Evolutionary conservation across 2,329 filamentous ascomycete genomes (phyloP).

Genomic region (Penicillium sp.): DNA sequence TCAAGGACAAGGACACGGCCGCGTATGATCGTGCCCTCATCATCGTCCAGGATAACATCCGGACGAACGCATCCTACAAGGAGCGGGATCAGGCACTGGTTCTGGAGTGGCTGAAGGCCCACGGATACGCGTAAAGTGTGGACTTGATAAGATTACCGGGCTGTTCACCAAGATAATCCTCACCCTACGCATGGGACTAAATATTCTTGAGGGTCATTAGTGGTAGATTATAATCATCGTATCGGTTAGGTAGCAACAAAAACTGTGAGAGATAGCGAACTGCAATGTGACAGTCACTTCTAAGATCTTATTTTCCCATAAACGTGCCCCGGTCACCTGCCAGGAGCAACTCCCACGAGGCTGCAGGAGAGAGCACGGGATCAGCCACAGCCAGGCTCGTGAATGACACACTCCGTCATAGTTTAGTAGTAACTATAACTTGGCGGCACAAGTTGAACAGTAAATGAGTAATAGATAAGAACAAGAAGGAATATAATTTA

Average conservation of each 20-base stretch:
- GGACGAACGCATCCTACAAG: conserved; percentile 81
- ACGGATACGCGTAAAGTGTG: conserved; percentile 60
- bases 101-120: conserved; percentile 76
- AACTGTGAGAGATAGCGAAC: background rate
- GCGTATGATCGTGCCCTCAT: conserved; percentile 85
- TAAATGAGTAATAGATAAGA: background rate
- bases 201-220: background rate
- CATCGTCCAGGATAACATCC: conserved; percentile 84
- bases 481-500: background rate
- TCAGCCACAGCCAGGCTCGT: conserved; percentile 3
- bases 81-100: conserved; percentile 74
- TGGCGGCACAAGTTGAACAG: background rate
- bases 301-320: background rate
- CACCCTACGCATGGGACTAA: background rate
- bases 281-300: background rate
- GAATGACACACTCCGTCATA: conserved; percentile 11
- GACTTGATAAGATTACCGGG: background rate
- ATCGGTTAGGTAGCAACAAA: background rate
- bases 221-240: background rate
- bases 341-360: conserved; percentile 19
- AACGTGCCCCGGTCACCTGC: conserved; percentile 19
- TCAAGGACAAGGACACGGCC: conserved; percentile 81
- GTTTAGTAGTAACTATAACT: background rate
- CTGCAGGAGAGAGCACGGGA: conserved; percentile 8
- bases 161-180: background rate